Base-by-base conservation (phyloP, 495 filamentous ascomycete species). In the Trichoderma virens region DNA sequence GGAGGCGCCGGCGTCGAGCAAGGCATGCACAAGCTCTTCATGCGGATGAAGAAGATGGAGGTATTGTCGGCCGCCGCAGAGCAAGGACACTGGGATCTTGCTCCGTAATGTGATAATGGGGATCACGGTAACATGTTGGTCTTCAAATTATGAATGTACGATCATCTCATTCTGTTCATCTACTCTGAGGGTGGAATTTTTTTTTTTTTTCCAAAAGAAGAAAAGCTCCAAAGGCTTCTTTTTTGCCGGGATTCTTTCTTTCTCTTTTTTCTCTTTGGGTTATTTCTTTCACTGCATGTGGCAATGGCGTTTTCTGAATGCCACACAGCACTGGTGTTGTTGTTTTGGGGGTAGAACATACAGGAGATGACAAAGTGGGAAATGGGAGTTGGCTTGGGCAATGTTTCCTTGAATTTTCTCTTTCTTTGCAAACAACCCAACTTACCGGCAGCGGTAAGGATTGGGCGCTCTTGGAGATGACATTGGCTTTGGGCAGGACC, bases 21-120 rank as follows among this genome's bases (percentile, higher is more conserved):
- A 81, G 90, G 32, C 90, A 94, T 72, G 91, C 92, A 11, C 83
- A 86, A 71, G 77, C 85, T 70, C 76, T 88, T 43, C 89, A 90
- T 72, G 87, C 83, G 45, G 89, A 92, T 72, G 92, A 93, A 67
- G 90, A 89, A 54, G 90, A 87, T 14, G 83, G 77, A 31, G 75
- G 76, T 14, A 61, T 41, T 25, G 51, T 63, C 32, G 72, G 70
- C 32, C 72, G 83, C 64, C 72, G 83, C 63, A 75, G 83, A 60
- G 83, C 83, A n/a, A 75, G 82, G 72, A 86, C 83, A 62, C 69
- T 68, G 51, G 79, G 80, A 20, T 67, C 70, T 45, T 86, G 83
- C 73, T 70, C 71, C 31, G 72, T 86, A 65, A 86, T 86, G 83
- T 86, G 75, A 83, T n/a, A 41, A 1, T 20, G 8, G 20, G 28